Conservation (phyloP, 495 filamentous ascomycete genomes). For the Platismatia glauca region DNA sequence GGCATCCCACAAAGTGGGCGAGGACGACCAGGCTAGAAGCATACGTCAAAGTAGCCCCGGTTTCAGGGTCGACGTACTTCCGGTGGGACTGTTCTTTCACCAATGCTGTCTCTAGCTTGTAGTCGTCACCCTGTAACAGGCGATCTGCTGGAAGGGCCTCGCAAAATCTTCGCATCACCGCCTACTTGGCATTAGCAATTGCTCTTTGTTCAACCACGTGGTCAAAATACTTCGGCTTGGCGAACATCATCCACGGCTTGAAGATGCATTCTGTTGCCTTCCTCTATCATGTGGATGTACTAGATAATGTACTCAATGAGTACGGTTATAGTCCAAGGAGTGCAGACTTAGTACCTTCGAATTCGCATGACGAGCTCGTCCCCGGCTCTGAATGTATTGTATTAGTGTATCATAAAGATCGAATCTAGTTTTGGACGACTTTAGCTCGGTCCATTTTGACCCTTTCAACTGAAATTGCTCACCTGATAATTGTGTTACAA, state of each 20-base stretch:
- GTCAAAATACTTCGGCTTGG: slow-evolving; percentile 29
- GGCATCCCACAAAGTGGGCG: slow-evolving; percentile 50
- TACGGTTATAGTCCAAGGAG: slow-evolving; percentile 18
- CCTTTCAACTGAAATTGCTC: slow-evolving; percentile 18
- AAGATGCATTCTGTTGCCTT: slow-evolving; percentile 50
- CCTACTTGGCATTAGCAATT: slow-evolving; percentile 7
- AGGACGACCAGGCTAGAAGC: slow-evolving; percentile 58
- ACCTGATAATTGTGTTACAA: slow-evolving; percentile 78
- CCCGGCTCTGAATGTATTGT: slow-evolving; percentile 90
- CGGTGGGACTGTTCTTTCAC: slow-evolving; percentile 45
- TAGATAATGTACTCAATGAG: slow-evolving; percentile 16
- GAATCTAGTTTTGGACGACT: slow-evolving; percentile 43
- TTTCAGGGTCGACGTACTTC: slow-evolving; percentile 53
- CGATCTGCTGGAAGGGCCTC: slow-evolving; percentile 66
- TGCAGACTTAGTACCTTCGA: slow-evolving; percentile 38
- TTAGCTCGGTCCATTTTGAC: background rate
- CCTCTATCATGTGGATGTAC: slow-evolving; percentile 79
- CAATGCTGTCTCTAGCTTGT: slow-evolving; percentile 46
- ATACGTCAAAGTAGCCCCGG: slow-evolving; percentile 76
- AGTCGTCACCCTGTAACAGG: slow-evolving; percentile 53
- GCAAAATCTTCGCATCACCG: slow-evolving; percentile 65
- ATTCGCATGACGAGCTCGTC: slow-evolving; percentile 67
- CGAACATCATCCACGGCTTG: slow-evolving; percentile 49
- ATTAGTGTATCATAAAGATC: slow-evolving; percentile 88
- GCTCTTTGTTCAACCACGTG: background rate